Evolutionary conservation across 768 basidiomycete species (phyloP), one percentile per base, ranked within the genome.

Genomic region (Amanita thiersii): DNA sequence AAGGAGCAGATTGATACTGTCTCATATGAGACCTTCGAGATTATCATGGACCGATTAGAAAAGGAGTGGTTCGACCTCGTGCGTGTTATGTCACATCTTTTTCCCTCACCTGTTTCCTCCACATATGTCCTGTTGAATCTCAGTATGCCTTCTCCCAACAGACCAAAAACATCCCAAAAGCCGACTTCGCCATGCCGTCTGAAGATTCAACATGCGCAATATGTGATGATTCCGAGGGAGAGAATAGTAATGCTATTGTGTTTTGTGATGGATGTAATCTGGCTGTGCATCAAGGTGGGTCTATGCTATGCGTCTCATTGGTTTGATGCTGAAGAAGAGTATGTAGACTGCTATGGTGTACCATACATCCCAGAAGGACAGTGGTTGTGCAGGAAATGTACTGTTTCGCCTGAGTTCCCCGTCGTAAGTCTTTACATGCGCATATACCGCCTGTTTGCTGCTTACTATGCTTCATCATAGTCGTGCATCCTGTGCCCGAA

Each of bases 321-420:
- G 23, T 33, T 11, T 39, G 9, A 47, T n/a, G 11, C 21, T 35
- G 17, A 19, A 29, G 29, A 34, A 3, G 29, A 9, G 30, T 12
- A 23, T 21, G 2, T 49, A 96, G 96, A 99, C 57, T 99, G 96
- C 55, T 99, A 99, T 54, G 96, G 96, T 14, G 91, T 99, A 1
- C 96, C 96, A 8, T 99, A 99, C 56, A 97, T 99, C 45, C 96
- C 96, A 0, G 96, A 99, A 65, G 96, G 96, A 1, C 96, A 99
- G 59, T 99, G 96, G 96, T 75, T 99, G 24, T 99, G 96, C 59
- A 69, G 96, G 34, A 99, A 99, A 62, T 99, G 96, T 55, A 97
- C 92, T 0, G 92, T 98, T 7, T 94, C 91, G 1, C 96, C 96
- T 0, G 94, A 97, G 60, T 86, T 81, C 51, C 90, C 93, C 10